Percentiles rank a stretch among this genome's conserved stretches.
Evolutionary conservation across 345 rosid species (phyloP).

Genomic region (Acer yangbiense): DNA sequence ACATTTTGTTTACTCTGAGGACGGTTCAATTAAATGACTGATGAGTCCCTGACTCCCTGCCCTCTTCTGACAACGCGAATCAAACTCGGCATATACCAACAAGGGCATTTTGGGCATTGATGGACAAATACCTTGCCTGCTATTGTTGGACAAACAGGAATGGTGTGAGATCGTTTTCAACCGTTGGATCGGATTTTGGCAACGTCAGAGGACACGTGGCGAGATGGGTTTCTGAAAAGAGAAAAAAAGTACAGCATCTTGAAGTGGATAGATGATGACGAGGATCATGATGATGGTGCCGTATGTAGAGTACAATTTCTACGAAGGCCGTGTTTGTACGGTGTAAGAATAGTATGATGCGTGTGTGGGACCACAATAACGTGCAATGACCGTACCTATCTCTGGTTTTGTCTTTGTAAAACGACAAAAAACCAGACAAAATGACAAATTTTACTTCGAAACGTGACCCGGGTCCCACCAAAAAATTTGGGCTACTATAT

Average conservation of each 20-base stretch:
- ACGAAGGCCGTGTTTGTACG: constrained; percentile 33
- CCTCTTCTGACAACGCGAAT: too few relatives aligned
- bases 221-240: background rate
- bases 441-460: background rate
- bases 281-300: background rate
- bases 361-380: constrained; percentile 34
- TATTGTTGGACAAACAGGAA: background rate
- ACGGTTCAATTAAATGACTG: too few relatives aligned
- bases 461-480: background rate
- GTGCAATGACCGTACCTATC: constrained; percentile 55
- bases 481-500: background rate
- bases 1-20: too few relatives aligned
- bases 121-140: too few relatives aligned
- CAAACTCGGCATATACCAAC: background rate
- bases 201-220: constrained; percentile 1
- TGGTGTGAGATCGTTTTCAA: background rate
- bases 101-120: background rate
- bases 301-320: background rate
- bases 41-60: too few relatives aligned
- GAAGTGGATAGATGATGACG: constrained; percentile 13
- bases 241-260: background rate
- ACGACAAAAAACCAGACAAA: background rate
- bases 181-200: constrained; percentile 8
- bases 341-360: constrained; percentile 20
- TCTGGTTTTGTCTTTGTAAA: background rate